A percentile compares a stretch with the other conserved stretches of the same genome.
phyloP scores from a whole-genome alignment of 495 filamentous ascomycete genomes.

The Pyronema domesticum region DNA sequence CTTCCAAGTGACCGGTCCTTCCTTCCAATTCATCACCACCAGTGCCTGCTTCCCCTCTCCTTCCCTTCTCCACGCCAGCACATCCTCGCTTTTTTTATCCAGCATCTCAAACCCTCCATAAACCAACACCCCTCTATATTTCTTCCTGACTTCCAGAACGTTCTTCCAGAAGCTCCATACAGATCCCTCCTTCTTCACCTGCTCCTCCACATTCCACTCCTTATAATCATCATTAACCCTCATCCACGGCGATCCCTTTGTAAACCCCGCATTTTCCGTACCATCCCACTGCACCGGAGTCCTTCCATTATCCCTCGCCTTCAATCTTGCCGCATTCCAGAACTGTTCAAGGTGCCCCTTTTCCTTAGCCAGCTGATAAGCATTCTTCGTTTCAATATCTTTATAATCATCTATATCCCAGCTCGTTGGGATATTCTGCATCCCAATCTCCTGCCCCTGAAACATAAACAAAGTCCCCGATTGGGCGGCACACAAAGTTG shows the following conservation, averaged over 20 bases:
- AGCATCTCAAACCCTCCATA: conserved; percentile 39
- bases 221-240: conserved; percentile 37
- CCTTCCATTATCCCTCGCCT: conserved; percentile 39
- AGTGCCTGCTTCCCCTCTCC: conserved; percentile 29
- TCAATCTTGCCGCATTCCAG: conserved; percentile 32
- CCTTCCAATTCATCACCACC: conserved; percentile 37
- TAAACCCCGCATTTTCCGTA: conserved; percentile 35
- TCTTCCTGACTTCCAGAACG: conserved; percentile 36
- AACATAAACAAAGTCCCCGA: conserved; percentile 57
- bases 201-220: conserved; percentile 34
- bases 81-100: conserved; percentile 29
- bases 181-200: conserved; percentile 31
- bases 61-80: conserved; percentile 31
- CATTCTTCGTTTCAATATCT: conserved; percentile 49
- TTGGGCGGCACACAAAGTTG: conserved; percentile 38
- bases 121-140: conserved; percentile 36
- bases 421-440: conserved; percentile 46
- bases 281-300: conserved; percentile 36
- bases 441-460: conserved; percentile 62
- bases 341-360: conserved; percentile 13
- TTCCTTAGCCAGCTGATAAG: conserved; percentile 15
- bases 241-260: conserved; percentile 43
- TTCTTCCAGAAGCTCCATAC: conserved; percentile 36
- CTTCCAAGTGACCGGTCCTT: conserved; percentile 28
- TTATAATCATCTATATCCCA: conserved; percentile 55